Evolutionary conservation across 441 rosid genomes (phyloP).

Genomic region (Metrosideros polymorpha): DNA sequence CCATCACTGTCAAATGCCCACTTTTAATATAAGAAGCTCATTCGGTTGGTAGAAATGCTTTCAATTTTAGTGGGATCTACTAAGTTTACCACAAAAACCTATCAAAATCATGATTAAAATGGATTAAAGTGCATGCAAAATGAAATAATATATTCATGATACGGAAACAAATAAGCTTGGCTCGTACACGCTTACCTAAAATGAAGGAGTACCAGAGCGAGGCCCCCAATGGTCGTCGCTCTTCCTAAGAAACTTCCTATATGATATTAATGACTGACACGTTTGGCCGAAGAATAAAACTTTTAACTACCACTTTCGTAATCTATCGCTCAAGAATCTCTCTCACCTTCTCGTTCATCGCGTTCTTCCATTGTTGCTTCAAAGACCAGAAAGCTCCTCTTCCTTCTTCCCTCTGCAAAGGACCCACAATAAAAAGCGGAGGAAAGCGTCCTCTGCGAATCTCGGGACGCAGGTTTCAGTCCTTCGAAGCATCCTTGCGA

Average conservation of each 20-base stretch:
- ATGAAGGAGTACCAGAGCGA: not conserved
- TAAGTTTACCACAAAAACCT: no score
- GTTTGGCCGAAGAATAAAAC: not conserved
- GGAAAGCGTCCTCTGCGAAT: not conserved
- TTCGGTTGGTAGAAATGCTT: not conserved
- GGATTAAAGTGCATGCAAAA: no score
- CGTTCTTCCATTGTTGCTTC: not conserved
- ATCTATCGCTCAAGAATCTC: not conserved
- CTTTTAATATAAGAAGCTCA: not conserved
- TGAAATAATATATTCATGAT: not conserved
- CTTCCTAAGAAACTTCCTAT: not conserved
- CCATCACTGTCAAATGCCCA: not conserved
- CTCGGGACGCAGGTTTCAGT: not conserved
- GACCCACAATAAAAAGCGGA: not conserved
- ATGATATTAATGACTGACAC: not conserved
- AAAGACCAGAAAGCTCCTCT: not conserved
- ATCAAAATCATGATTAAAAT: no score
- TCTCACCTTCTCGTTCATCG: not conserved
- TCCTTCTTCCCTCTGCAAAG: not conserved
- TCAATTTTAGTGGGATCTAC: not conserved
- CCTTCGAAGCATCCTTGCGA: not conserved
- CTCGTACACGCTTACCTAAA: not conserved
- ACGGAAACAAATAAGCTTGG: not conserved
- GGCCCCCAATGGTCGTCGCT: not conserved
- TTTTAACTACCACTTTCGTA: not conserved